Base-by-base conservation (phyloP, 495 filamentous ascomycete genomes). In the Penicillium macrosclerotiorum region DNA sequence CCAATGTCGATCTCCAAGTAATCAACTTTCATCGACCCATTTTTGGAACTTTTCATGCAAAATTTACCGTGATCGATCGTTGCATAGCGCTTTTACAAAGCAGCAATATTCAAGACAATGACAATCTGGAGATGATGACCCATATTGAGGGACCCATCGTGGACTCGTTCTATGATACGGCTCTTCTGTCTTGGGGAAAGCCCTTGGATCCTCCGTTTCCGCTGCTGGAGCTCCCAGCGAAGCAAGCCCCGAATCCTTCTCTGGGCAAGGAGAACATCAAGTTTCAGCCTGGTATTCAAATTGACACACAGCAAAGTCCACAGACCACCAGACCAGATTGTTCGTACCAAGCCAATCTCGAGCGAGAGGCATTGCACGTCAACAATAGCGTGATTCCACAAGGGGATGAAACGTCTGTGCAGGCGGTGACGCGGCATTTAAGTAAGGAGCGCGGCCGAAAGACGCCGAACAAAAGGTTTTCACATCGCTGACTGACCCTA, bases 51-150 rank as follows among this genome's bases (percentile, higher is more conserved):
- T 85, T 89, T 30, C 86, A 91, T 62, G 69, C 81, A 41, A 91
- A 91, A 51, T 89, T 84, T 56, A 82, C 86, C 71, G 72, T 90
- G 13, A 79, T 91, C 6, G 87, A 91, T 57, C 74, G 86, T 3
- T 76, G 76, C 49, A 71, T 84, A 25, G 86, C 78, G 2, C 63
- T 86, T 1, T 49, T 89, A 3, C 80, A 83, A 62, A 89, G 85
- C 67, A 88, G 86, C 56, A 90, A 90, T 49, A 83, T 90, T 37
- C 80, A 84, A 69, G 85, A 88, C 47, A 88, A 86, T 42, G 83
- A 86, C 48, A 89, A 89, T 48, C 27, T 88, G 32, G 85, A 89
- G 67, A 91, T 91, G 87, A 78, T 89, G 73, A 66, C 78, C n/a
- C 83, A 86, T 25, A 53, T 90, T 9, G 85, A 91, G 59, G 87